Percentiles rank a stretch among this genome's conserved stretches.
phyloP scores from a whole-genome alignment of 2,329 filamentous ascomycete genomes.

The Xylaria sp. region DNA sequence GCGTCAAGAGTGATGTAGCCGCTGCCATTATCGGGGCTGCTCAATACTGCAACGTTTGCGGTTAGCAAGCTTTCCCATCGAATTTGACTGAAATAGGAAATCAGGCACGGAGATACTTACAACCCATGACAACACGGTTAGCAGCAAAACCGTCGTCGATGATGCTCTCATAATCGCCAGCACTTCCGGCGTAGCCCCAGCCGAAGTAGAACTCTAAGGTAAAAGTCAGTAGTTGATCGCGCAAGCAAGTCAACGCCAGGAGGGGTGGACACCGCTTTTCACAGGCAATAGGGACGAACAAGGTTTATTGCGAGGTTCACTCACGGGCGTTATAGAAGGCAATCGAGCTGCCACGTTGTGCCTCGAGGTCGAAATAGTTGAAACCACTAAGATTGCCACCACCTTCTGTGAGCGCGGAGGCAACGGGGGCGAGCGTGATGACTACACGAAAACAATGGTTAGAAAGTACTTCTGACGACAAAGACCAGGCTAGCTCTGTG shows the following conservation, averaged over 20 bases:
- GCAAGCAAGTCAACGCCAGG: neutral
- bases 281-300: neutral
- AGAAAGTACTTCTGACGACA: neutral
- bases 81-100: neutral
- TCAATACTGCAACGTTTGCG: conserved; percentile 59
- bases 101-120: conserved; percentile 10
- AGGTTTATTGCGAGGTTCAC: neutral
- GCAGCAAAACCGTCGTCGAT: conserved; percentile 72
- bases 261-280: neutral
- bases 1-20: conserved; percentile 57
- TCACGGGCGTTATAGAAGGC: conserved; percentile 80
- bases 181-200: conserved; percentile 67
- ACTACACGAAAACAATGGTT: conserved; percentile 42
- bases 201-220: conserved; percentile 84
- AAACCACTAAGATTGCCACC: conserved; percentile 77
- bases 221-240: conserved; percentile 1
- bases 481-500: neutral
- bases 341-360: conserved; percentile 68
- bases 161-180: conserved; percentile 57
- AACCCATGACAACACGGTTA: conserved; percentile 76
- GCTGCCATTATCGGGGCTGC: conserved; percentile 75
- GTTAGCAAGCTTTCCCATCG: conserved; percentile 10
- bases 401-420: conserved; percentile 67
- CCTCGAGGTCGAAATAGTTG: conserved; percentile 76
- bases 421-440: conserved; percentile 82